Base-by-base conservation (phyloP, 2,329 filamentous ascomycete species). In the Colletotrichum lindemuthianum region DNA sequence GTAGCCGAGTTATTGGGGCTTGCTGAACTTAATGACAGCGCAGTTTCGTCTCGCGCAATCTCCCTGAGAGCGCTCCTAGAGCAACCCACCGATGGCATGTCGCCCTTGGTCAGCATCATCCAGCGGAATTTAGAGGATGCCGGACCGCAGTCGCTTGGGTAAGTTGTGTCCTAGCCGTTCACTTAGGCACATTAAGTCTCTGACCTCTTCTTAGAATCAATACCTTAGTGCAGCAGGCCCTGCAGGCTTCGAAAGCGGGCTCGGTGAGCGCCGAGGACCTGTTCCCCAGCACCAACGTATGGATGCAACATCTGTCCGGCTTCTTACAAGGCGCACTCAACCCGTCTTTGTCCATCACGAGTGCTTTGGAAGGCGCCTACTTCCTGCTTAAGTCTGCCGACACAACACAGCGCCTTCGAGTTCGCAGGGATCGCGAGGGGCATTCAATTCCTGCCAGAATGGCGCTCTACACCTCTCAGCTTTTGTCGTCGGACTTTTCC, bases 381-480 rank as follows among this genome's bases (percentile, higher is more conserved):
- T 88, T 90, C 68, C 77, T 97, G 3, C 81, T 90, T 0, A 73
- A 78, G 5, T 59, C 73, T 0, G 58, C 72, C 33, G 69, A 64
- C 49, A 66, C 67, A n/a, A 15, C 51, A 2, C 61, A 61, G 71
- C 63, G 63, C 13, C 24, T 65, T 37, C 67, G 74, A 5, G 68
- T 84, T 13, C 73, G 79, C 37, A 82, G 90, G 47, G 93, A 97
- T 72, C 80, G 84, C 4, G 85, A 86, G 68, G 91, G 91, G 0
- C 86, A 89, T 37, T 92, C 92, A 2, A 81, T 91, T 58, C 88
- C 92, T 1, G 86, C 92, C 12, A 85, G 95, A 59, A 91, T 96
- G 79, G 88, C 90, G 1, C 82, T 90, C 52, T 97, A 93, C 73
- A 85, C 88, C 0, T 81, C 83, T 6, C 84, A 83, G 52, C 73